Base-by-base conservation (phyloP, 31 red algal genomes). In the Porphyra umbilicalis region DNA sequence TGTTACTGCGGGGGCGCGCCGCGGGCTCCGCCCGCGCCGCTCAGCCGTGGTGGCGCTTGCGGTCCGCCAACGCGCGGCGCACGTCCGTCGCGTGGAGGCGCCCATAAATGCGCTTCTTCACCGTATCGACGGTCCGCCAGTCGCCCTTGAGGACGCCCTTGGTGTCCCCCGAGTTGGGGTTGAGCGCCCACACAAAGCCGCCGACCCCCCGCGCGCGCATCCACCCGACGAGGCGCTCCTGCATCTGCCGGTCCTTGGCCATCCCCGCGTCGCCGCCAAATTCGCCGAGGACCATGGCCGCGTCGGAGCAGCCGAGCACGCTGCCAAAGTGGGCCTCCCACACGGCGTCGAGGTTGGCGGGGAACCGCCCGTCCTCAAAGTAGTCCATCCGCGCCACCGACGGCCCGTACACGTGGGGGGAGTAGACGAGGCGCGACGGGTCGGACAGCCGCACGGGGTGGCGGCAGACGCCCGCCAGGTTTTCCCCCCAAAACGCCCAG, bases 241-340 rank as follows among this genome's bases (percentile, higher is more conserved):
- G 91, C 85, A 86, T 89, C 76, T 78, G 68, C 35, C 81, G 68
- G 75, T 93, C 91, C 75, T 82, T 85, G 20, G 75, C 91, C 11
- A 32, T 35, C 68, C 83, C 57, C 57, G 25, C 83, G 37, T 76
- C 25, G 14, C 91, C 91, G 38, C 91, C 91, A 81, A 86, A 93
- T 57, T 93, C 91, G 9, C 91, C 91, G 4, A 93, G 34, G 25
- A 93, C 91, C 8, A 87, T 88, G 7, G 91, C 86, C 3, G 88
- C 40, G 4, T 76, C 83, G 33, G 91, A 86, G 11, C 38, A 46
- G 16, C 75, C 30, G 36, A 75, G 42, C 0, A 84, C 82, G 32
- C 75, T 42, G 34, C 91, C 91, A 76, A 93, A 93, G 77, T 93
- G 91, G 77, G 88, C 83, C 75, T 93, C 91, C 91, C 91, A 93